Conservation (phyloP, 2,329 filamentous ascomycete species). For the Cucurbitaria berberidis region DNA sequence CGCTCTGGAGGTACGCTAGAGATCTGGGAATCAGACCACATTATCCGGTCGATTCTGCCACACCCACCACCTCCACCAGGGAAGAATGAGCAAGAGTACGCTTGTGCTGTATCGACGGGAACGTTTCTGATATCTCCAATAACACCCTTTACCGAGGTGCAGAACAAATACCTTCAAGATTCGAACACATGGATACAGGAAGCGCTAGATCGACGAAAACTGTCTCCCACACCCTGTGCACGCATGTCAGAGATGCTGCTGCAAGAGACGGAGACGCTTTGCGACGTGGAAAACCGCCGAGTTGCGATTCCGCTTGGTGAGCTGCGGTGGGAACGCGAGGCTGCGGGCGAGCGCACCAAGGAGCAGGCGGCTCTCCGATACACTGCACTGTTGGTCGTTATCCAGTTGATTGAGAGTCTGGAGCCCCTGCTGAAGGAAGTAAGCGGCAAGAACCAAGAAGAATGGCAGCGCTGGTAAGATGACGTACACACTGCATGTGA, state of each 20-base stretch:
- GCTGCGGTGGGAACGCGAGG: conserved; percentile 84
- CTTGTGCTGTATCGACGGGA: conserved; percentile 70
- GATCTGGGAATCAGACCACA: conserved; percentile 87
- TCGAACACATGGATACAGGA: conserved; percentile 84
- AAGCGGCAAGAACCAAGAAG: conserved; percentile 85
- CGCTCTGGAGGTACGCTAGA: conserved; percentile 81
- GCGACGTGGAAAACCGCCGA: conserved; percentile 73
- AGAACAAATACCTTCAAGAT: conserved; percentile 81
- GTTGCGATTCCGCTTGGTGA: conserved; percentile 87
- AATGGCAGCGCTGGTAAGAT: conserved; percentile 80
- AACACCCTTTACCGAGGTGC: conserved; percentile 78
- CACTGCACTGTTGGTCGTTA: conserved; percentile 80
- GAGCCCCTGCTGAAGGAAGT: conserved; percentile 82
- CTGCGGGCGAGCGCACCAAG: conserved; percentile 56
- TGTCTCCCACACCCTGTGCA: conserved; percentile 79
- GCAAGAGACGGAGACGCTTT: conserved; percentile 77
- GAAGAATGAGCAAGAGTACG: conserved; percentile 66
- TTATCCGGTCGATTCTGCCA: conserved; percentile 80
- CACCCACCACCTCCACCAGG: conserved; percentile 69
- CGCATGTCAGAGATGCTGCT: conserved; percentile 76
- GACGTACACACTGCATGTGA: neutral
- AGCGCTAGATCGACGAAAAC: conserved; percentile 72
- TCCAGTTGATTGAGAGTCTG: conserved; percentile 83
- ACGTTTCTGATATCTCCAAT: conserved; percentile 84
- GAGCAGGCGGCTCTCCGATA: conserved; percentile 76